Percentiles rank a stretch among this genome's conserved stretches.
These are phyloP conservation scores for Capsicum baccatum DNA, from an alignment of 257 asterid genomes.

Conservation along the genomic window DNA sequence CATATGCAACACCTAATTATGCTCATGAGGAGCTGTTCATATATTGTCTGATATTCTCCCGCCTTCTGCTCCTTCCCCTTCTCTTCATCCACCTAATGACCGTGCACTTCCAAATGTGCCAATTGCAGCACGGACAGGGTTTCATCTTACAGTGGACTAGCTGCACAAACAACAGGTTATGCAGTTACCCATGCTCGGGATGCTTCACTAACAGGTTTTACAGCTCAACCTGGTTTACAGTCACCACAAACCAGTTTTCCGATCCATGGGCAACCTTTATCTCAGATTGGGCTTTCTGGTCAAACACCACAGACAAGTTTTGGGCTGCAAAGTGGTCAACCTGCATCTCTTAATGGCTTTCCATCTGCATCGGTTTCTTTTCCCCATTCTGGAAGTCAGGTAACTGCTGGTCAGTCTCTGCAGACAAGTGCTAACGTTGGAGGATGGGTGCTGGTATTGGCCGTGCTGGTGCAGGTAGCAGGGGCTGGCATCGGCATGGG, in stretches of 20 bases:
- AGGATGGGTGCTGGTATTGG: conserved; percentile 88
- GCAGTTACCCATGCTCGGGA: conserved; percentile 48
- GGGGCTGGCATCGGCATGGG: conserved; percentile 65
- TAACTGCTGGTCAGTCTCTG: conserved; percentile 33
- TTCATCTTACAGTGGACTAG: conserved; percentile 44
- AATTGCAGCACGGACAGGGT: conserved; percentile 37
- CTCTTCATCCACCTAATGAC: conserved; percentile 36
- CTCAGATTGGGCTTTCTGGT: conserved; percentile 25
- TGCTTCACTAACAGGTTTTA: conserved; percentile 56
- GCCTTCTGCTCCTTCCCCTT: conserved; percentile 57
- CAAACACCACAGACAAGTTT: conserved; percentile 57
- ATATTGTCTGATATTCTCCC: conserved; percentile 96
- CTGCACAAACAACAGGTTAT: conserved; percentile 41
- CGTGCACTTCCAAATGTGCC: conserved; percentile 42
- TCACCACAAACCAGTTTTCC: conserved; percentile 33
- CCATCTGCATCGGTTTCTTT: conserved; percentile 42
- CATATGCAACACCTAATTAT: conserved; percentile 29
- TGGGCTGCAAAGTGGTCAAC: conserved; percentile 54
- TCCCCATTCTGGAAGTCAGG: conserved; percentile 42
- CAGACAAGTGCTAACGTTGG: conserved; percentile 59
- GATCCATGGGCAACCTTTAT: conserved; percentile 12
- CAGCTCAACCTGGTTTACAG: conserved; percentile 55
- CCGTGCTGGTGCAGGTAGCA: conserved; percentile 76
- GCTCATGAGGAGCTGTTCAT: conserved; percentile 63
- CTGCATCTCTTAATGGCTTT: conserved; percentile 49